Percentiles rank a stretch among this genome's conserved stretches.
Evolutionary conservation across 2,329 filamentous ascomycete genomes (phyloP).

Genomic region (Magnaporthiopsis incrustans): DNA sequence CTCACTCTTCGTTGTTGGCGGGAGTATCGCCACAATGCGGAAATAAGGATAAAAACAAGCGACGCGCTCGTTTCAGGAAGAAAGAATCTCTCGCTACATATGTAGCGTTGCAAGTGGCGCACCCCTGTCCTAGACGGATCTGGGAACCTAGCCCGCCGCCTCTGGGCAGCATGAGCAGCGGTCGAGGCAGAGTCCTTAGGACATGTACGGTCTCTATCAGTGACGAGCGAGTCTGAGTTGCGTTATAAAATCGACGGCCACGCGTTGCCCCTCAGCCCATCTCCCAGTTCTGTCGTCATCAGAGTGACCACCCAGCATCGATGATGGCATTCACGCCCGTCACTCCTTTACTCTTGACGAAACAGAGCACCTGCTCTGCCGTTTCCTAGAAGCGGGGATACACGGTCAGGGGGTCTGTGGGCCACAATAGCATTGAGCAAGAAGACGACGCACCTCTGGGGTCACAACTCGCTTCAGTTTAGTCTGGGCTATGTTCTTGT

Average conservation of each 20-base stretch:
- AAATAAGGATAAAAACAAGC: not conserved
- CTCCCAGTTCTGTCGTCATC: not conserved
- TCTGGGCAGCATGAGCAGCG: not conserved
- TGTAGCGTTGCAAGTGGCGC: not conserved
- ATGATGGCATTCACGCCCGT: conserved; percentile 14
- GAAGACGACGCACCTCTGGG: conserved; percentile 30
- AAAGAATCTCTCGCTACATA: not conserved
- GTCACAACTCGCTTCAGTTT: conserved; percentile 51
- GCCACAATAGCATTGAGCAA: not conserved
- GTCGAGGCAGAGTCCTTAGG: not conserved
- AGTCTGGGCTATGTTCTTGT: conserved; percentile 44
- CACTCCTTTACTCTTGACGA: conserved; percentile 12
- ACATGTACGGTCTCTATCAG: not conserved
- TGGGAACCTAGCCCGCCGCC: not conserved
- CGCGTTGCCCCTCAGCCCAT: not conserved
- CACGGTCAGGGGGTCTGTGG: not conserved
- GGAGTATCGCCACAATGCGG: too few species aligned
- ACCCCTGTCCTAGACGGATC: not conserved
- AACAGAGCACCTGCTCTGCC: conserved; percentile 11
- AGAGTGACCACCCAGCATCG: conserved; percentile 11
- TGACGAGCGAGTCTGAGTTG: not conserved
- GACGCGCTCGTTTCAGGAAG: not conserved
- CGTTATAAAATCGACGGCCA: not conserved
- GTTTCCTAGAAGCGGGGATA: conserved; percentile 6
- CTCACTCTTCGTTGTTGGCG: too few species aligned